Evolutionary conservation across 345 rosid genomes (phyloP), one percentile per base, ranked within the genome.

Genomic region (Citrus unshiu): DNA sequence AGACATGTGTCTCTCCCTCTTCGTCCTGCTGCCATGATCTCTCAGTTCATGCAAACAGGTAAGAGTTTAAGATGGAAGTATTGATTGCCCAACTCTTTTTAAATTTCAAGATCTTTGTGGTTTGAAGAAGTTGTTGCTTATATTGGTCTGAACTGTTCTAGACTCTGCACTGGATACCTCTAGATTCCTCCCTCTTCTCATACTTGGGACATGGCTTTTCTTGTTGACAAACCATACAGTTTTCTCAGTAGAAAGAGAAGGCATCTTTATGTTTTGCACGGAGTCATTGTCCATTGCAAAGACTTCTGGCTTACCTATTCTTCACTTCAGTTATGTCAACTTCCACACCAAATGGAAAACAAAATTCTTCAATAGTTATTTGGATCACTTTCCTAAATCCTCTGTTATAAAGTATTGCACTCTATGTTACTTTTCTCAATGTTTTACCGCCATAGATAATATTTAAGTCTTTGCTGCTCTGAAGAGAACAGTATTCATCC

Each of bases 21-120:
- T 72, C 80, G 88, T 80, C 76, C 91, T 32, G 64, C 78, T 82
- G 73, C 85, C 39, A 60, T 86, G 83, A 83, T 77, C 68, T 84
- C 85, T 59, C 91, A 83, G 40, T 70, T 85, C 72, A 75, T 77
- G 72, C 91, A 81, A 81, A 83, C 90, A 86, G 97, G 97, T 93
- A 79, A 46, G 49, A 80, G 32, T 86, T 86, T 77, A 49, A 66
- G 68, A 74, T 73, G 39, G 68, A 81, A 69, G 68, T 56, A 35
- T 79, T 73, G 56, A 54, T 64, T 40, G 27, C 34, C 60, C 71
- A 30, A 58, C 58, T n/a, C 63, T 30, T 6, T 39, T 76, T 63
- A 29, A 62, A 24, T 58, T 25, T 12, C 51, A 40, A 27, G 54
- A 19, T 37, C 32, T 34, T 51, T 68, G 9, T n/a, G 16, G 27